Conservation (phyloP, 2,329 filamentous ascomycete species). For the Calonectria pseudoreteaudii region DNA sequence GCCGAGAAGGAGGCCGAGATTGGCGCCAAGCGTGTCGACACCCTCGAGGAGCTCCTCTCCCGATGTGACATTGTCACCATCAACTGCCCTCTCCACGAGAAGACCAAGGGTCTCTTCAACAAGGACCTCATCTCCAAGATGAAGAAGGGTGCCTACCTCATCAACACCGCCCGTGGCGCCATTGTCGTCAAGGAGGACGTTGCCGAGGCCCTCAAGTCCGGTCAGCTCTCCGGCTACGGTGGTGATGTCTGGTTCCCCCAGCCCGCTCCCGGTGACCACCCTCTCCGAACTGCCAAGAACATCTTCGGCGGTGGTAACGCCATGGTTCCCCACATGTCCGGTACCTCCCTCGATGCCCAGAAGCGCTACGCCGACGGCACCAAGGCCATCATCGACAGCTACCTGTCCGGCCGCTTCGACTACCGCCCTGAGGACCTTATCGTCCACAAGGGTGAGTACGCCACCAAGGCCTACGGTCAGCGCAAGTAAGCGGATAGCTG, state of each 20-base stretch:
- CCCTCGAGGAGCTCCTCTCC: conserved; percentile 90
- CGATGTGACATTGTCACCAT: conserved; percentile 99
- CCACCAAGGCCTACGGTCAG: conserved; percentile 93
- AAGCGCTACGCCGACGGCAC: conserved; percentile 88
- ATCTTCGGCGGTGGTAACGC: conserved; percentile 97
- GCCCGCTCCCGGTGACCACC: conserved; percentile 93
- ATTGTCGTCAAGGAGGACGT: conserved; percentile 99
- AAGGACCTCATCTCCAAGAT: conserved; percentile 99
- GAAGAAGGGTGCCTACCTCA: conserved; percentile 97
- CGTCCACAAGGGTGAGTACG: conserved; percentile 89
- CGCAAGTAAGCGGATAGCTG: conserved; percentile 50
- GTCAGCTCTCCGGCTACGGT: conserved; percentile 90
- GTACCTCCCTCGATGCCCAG: conserved; percentile 98
- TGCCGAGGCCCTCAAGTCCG: conserved; percentile 89
- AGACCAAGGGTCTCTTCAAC: conserved; percentile 96
- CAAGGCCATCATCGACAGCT: conserved; percentile 91
- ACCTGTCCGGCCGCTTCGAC: conserved; percentile 88
- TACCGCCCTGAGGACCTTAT: conserved; percentile 94
- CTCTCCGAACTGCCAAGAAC: conserved; percentile 92
- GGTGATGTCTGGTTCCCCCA: conserved; percentile 98
- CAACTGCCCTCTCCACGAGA: conserved; percentile 99
- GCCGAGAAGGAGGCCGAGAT: conserved; percentile 94
- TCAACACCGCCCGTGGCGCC: conserved; percentile 98
- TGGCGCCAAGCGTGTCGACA: conserved; percentile 89
- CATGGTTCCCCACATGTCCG: conserved; percentile 99